phyloP scores from a whole-genome alignment of 176 grass and related monocot genomes.

The Aegilops bicornis region DNA sequence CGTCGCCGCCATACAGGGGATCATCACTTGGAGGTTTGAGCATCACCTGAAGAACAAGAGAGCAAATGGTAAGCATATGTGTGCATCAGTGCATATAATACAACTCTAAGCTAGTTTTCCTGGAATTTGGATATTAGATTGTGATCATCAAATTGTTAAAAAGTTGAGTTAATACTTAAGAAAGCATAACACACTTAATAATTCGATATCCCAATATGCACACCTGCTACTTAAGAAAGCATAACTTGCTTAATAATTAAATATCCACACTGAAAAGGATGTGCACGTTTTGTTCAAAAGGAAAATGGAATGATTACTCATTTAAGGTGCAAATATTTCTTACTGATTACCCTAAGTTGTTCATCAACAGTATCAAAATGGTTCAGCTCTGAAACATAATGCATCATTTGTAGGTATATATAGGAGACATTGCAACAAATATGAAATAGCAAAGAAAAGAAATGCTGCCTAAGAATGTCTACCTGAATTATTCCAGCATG shows the following conservation, averaged over 20 bases:
- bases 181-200: not conserved
- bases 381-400: not conserved
- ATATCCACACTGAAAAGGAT: not conserved
- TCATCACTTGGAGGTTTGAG: slow-evolving; percentile 89
- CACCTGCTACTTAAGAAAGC: not conserved
- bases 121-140: not conserved
- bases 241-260: not conserved
- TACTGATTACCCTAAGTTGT: not conserved
- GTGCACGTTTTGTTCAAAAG: not conserved
- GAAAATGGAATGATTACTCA: not conserved
- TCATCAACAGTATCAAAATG: not conserved
- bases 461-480: not conserved
- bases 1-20: slow-evolving; percentile 53
- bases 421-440: not conserved
- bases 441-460: not conserved
- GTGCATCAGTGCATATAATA: not conserved
- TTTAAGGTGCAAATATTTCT: not conserved
- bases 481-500: slow-evolving; percentile 99
- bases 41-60: slow-evolving; percentile 67
- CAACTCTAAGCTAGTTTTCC: not conserved
- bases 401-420: not conserved
- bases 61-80: not conserved
- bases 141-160: not conserved
- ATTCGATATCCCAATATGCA: not conserved
- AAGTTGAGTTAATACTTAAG: not conserved